These are phyloP conservation scores for Beauveria brongniartii DNA, from an alignment of 2,329 filamentous ascomycete species.

Conservation along the genomic window DNA sequence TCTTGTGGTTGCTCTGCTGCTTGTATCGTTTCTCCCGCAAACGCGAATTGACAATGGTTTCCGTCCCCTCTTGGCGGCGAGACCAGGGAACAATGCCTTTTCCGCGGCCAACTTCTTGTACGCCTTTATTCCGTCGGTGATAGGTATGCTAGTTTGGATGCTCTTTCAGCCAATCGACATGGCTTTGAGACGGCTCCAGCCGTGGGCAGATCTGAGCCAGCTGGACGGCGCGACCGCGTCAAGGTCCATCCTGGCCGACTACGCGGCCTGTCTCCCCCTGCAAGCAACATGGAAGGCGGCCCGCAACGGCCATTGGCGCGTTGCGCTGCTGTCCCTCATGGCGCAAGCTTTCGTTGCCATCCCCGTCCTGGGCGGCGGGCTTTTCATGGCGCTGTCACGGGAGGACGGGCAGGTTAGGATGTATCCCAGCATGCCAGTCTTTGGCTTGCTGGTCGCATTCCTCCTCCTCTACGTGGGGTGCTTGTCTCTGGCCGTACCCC, in stretches of 20 bases:
- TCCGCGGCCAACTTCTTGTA: conserved; percentile 85
- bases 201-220: conserved; percentile 56
- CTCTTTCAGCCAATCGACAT: conserved; percentile 60
- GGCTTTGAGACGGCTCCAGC: conserved; percentile 56
- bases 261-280: conserved; percentile 57
- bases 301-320: conserved; percentile 55
- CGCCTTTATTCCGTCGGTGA: conserved; percentile 60
- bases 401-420: conserved; percentile 47
- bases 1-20: conserved; percentile 61
- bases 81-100: conserved; percentile 57
- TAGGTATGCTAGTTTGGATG: conserved; percentile 61
- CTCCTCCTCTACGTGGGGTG: conserved; percentile 61
- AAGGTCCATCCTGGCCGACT: conserved; percentile 60
- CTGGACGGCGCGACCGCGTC: conserved; percentile 53
- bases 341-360: conserved; percentile 52
- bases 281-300: conserved; percentile 50
- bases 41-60: conserved; percentile 64
- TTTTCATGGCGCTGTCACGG: conserved; percentile 66
- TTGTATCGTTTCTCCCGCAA: conserved; percentile 68
- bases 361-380: conserved; percentile 59
- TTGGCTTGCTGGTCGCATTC: conserved; percentile 64
- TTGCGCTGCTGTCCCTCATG: conserved; percentile 53
- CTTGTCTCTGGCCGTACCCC: conserved; percentile 53
- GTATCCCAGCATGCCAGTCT: conserved; percentile 65
- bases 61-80: conserved; percentile 55